Evolutionary conservation across 371 early-diverging fungal species (phyloP), one percentile per base, ranked within the genome.

Genomic region (Lichtheimia hyalospora): DNA sequence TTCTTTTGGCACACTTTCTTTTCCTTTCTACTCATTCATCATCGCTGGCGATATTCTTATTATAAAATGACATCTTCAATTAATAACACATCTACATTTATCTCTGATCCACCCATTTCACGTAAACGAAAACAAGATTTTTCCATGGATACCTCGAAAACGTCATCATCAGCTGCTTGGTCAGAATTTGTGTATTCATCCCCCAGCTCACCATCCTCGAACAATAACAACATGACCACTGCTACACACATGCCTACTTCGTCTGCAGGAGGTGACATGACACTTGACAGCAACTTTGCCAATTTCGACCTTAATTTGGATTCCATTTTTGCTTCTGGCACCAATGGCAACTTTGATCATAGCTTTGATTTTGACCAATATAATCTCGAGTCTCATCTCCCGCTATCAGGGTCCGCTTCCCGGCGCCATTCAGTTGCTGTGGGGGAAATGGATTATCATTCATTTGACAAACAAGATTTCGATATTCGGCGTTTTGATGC

Each of bases 371-470:
- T 59, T 49, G 64, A 59, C 42, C 49, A 48, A 15, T 46, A 46
- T 46, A 46, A 46, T 21, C 21, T 49, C 40, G 41, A 44, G 25
- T 21, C 24, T 15, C 57, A 41, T 15, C 46, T 51, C 49, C 21
- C 20, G 20, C 43, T 54, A 14, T 15, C 50, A 28, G 65, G 57
- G 15, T 15, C 65, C 50, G 53, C 52, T 13, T 63, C 43, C 39
- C 63, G 68, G 18, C 65, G 62, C 57, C 75, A 72, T 63, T 72
- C 58, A 5, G 64, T 67, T 3, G 73, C 73, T 27, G 73, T 69
- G 43, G 65, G 65, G 16, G 68, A 69, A 52, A 23, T 69, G 53
- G 63, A 69, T n/a, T 66, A 67, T 44, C 57, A 58, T 53, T 59
- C 61, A 16, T 62, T 60, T 51, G 44, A 48, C 16, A 25, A 61